Conservation (phyloP, 2,329 filamentous ascomycete species). For the Thielaviopsis ethacetica region DNA sequence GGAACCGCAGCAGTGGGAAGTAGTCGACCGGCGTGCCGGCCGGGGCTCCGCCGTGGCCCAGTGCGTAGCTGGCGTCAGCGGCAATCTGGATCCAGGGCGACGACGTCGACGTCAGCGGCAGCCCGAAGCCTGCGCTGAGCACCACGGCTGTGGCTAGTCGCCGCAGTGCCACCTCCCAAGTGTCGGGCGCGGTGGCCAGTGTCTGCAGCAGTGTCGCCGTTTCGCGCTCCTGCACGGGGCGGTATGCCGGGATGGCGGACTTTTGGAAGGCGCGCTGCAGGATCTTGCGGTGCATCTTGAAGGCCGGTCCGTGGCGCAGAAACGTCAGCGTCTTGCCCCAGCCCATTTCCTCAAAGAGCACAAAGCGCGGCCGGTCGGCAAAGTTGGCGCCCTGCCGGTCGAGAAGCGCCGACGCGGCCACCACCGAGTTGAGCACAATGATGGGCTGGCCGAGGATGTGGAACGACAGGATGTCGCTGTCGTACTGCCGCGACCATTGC, state of each 20-base stretch:
- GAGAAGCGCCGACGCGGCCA: constrained; percentile 27
- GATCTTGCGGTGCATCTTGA: constrained; percentile 26
- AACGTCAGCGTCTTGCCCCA: constrained; percentile 25
- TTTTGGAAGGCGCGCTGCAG: constrained; percentile 27
- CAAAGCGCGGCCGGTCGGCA: constrained; percentile 28
- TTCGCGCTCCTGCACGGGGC: constrained; percentile 25
- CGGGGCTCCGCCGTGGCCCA: constrained; percentile 18
- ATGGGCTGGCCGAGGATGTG: constrained; percentile 26
- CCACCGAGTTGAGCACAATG: constrained; percentile 25
- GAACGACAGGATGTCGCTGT: constrained; percentile 28
- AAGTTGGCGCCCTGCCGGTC: constrained; percentile 27
- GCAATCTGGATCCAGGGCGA: constrained; percentile 23
- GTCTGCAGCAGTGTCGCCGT: constrained; percentile 25
- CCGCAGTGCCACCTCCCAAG: constrained; percentile 21
- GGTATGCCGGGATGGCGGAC: constrained; percentile 22
- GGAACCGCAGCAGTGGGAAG: constrained; percentile 24
- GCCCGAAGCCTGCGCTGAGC: constrained; percentile 27
- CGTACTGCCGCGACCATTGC: constrained; percentile 30
- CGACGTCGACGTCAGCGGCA: constrained; percentile 17
- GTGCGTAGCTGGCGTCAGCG: constrained; percentile 17
- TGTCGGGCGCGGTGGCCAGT: constrained; percentile 18
- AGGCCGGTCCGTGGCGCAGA: constrained; percentile 27
- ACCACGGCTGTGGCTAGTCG: constrained; percentile 26
- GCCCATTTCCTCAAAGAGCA: constrained; percentile 26
- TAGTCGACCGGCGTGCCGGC: constrained; percentile 23